These are phyloP conservation scores for Fusarium citri DNA, from an alignment of 2,329 filamentous ascomycete species.

Conservation along the genomic window DNA sequence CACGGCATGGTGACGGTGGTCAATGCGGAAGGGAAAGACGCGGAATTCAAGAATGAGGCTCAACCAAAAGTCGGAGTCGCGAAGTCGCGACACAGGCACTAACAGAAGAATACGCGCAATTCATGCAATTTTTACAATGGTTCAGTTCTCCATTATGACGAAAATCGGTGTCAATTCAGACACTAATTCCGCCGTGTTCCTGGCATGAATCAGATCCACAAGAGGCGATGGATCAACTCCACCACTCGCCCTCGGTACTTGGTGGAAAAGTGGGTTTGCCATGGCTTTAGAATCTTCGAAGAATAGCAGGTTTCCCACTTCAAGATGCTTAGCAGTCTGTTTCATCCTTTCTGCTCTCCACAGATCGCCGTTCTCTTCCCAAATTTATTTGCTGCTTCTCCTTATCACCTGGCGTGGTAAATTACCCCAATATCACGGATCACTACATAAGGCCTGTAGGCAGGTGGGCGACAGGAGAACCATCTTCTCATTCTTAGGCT, in stretches of 20 bases:
- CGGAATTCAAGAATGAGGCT: slow-evolving; percentile 3
- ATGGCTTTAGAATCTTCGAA: slow-evolving; percentile 22
- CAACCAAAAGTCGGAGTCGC: neutral
- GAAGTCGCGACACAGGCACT: neutral
- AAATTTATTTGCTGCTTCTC: neutral
- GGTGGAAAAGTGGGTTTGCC: neutral
- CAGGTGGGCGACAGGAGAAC: accelerated
- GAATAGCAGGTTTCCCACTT: slow-evolving; percentile 9
- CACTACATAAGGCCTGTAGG: neutral
- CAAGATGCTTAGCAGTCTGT: neutral
- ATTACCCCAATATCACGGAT: neutral
- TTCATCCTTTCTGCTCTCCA: neutral
- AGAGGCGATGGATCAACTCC: neutral
- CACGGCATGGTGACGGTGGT: neutral
- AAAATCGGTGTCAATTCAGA: neutral
- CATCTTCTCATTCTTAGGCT: too few species aligned
- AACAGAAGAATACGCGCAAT: neutral
- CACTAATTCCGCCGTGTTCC: neutral
- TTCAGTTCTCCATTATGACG: neutral
- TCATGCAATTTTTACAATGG: neutral
- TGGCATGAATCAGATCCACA: slow-evolving; percentile 1
- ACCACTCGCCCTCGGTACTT: slow-evolving; percentile 8
- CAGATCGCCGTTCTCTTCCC: neutral
- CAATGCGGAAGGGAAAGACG: neutral
- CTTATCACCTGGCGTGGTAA: neutral